Conservation (phyloP, 495 filamentous ascomycete species). For the Annulohypoxylon stygium region DNA sequence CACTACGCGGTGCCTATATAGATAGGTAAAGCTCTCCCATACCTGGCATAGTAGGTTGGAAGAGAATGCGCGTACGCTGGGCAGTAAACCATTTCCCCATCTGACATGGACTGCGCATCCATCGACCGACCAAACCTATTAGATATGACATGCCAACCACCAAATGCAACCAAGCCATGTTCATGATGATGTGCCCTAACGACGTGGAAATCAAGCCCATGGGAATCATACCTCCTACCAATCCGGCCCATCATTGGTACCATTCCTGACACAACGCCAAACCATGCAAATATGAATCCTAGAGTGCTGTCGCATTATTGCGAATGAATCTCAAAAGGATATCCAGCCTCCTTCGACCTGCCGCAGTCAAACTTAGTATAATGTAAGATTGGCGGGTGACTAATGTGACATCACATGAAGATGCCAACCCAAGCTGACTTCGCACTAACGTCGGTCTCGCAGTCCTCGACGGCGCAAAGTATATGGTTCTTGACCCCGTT, state of each 20-base stretch:
- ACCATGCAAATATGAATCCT: conserved; percentile 33
- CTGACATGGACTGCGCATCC: not conserved
- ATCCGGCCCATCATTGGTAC: conserved; percentile 7
- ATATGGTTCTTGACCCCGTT: conserved; percentile 48
- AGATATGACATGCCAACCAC: not conserved
- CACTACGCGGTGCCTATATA: not conserved
- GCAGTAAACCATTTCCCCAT: conserved; percentile 51
- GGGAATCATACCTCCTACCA: conserved; percentile 3
- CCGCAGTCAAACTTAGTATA: not conserved
- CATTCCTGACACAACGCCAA: conserved; percentile 30
- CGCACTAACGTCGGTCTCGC: conserved; percentile 53
- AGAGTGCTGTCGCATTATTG: not conserved
- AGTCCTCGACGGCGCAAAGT: conserved; percentile 60
- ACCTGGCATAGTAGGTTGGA: not conserved
- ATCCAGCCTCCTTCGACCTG: conserved; percentile 7
- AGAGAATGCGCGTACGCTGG: not conserved
- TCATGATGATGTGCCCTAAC: not conserved
- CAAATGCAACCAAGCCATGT: conserved; percentile 3
- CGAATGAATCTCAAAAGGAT: conserved; percentile 12
- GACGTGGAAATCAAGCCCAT: not conserved
- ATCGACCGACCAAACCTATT: not conserved
- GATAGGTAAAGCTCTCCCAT: not conserved
- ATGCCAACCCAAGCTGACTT: conserved; percentile 63
- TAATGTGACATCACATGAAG: conserved; percentile 46
- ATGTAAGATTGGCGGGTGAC: not conserved